Evolutionary conservation across 305 asterid species (phyloP), one percentile per base, ranked within the genome.

Genomic region (Fraxinus paxiana): DNA sequence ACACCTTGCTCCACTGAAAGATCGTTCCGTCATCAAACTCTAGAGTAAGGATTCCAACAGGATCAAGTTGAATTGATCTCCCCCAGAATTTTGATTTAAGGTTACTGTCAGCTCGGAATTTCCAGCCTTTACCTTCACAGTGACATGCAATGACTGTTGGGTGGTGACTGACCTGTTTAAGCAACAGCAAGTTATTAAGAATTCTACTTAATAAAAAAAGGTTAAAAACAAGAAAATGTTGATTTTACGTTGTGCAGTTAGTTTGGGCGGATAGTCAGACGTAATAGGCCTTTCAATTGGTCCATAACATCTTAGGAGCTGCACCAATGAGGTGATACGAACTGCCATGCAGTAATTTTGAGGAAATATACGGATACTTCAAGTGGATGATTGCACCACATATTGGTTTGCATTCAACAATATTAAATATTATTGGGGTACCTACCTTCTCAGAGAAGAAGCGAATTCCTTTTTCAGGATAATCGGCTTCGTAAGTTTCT

Each of bases 401-500:
- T 13, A 18, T 28, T 6, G 2, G 9, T 9, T 67, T 30, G 22
- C 30, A 37, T n/a, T 73, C 13, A 75, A 74, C 70, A 38, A 15
- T 26, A 69, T 6, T 7, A 77, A 59, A 35, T 18, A 76, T 73
- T n/a, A 69, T 28, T 48, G 56, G 63, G 1, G 56, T 69, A 74
- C 31, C 61, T 83, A 93, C 98, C 98, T 95, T 93, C 87, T 93
- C 99, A 17, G 98, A 91, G 85, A 93, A 90, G 87, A 95, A 95
- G 5, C 92, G 92, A 84, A 93, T 65, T 81, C 99, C 99, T 89
- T 86, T 90, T 74, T 95, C 99, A 0, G 97, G 97, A 87, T 88
- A 95, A 84, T 95, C 97, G 80, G 99, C 99, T 87, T 95, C 99
- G 83, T 91, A 93, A 73, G 98, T 93, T 88, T 95, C 99, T 76